These are phyloP conservation scores for Cercospora nicotianae DNA, from an alignment of 2,329 filamentous ascomycete genomes.

Conservation along the genomic window DNA sequence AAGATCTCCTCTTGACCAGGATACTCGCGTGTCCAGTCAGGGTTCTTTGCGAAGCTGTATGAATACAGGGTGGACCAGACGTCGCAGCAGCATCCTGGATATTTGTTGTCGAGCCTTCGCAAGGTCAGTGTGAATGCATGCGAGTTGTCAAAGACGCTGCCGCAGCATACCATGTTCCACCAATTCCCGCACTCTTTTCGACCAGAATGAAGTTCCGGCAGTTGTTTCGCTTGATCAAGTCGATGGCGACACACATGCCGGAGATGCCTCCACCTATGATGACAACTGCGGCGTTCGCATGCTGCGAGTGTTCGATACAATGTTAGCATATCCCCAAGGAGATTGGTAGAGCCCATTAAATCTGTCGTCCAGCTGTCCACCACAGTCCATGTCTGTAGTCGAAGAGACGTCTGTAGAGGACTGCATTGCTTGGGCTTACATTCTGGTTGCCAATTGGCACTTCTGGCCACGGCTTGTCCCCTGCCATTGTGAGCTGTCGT, in stretches of 20 bases:
- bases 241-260: slow-evolving; percentile 59
- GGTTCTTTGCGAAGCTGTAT: slow-evolving; percentile 62
- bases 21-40: slow-evolving; percentile 59
- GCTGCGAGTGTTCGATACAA: slow-evolving; percentile 20
- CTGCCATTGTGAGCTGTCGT: slow-evolving; percentile 33
- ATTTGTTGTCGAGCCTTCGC: slow-evolving; percentile 52
- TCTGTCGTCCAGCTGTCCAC: background rate
- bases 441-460: slow-evolving; percentile 52
- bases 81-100: slow-evolving; percentile 48
- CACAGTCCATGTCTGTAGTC: background rate
- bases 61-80: slow-evolving; percentile 59
- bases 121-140: background rate
- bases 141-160: background rate
- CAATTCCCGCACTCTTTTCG: slow-evolving; percentile 56
- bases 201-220: slow-evolving; percentile 58
- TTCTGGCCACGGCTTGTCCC: slow-evolving; percentile 48
- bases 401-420: background rate
- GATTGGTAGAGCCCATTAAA: no score
- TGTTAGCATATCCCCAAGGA: background rate
- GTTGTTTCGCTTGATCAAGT: slow-evolving; percentile 54
- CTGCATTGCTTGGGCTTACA: background rate
- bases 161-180: slow-evolving; percentile 51
- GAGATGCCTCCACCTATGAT: slow-evolving; percentile 53
- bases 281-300: slow-evolving; percentile 55
- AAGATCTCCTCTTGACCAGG: slow-evolving; percentile 62